Percentiles rank a stretch among this genome's conserved stretches.
Conservation (phyloP, 495 filamentous ascomycete species). For the Bathelium albidoporum region DNA sequence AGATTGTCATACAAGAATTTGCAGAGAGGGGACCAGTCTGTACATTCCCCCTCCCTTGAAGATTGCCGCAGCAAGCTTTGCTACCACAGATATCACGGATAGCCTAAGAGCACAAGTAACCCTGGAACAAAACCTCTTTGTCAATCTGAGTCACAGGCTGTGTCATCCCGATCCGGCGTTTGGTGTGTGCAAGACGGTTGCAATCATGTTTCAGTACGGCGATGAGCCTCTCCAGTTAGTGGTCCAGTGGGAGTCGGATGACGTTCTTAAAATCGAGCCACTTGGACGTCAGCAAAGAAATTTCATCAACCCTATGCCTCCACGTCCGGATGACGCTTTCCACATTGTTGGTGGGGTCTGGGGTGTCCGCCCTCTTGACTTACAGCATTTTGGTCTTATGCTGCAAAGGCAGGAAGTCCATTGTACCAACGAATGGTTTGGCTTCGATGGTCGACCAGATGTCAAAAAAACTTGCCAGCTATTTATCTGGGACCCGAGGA, state of each 20-base stretch:
- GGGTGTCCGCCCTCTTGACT: background rate
- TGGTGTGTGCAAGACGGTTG: background rate
- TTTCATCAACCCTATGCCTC: background rate
- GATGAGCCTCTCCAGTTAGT: background rate
- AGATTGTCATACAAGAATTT: background rate
- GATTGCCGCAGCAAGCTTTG: background rate
- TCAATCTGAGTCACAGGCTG: background rate
- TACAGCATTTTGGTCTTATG: background rate
- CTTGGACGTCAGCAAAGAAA: background rate
- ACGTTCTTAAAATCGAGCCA: background rate
- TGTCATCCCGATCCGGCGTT: background rate
- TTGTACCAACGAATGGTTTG: background rate
- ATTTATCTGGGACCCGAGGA: background rate
- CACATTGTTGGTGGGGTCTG: background rate
- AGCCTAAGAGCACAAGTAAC: background rate
- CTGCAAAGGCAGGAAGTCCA: background rate
- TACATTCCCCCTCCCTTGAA: background rate
- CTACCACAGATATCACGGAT: background rate
- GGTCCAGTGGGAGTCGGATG: background rate
- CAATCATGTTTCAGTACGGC: background rate
- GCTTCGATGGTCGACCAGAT: background rate
- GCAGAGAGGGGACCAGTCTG: background rate
- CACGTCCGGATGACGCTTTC: background rate
- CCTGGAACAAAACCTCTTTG: background rate
- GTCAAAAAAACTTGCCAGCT: background rate